A percentile compares a stretch with the other conserved stretches of the same genome.
phyloP scores from a whole-genome alignment of 2,329 filamentous ascomycete species.

The Chrysoporthe cubensis region DNA sequence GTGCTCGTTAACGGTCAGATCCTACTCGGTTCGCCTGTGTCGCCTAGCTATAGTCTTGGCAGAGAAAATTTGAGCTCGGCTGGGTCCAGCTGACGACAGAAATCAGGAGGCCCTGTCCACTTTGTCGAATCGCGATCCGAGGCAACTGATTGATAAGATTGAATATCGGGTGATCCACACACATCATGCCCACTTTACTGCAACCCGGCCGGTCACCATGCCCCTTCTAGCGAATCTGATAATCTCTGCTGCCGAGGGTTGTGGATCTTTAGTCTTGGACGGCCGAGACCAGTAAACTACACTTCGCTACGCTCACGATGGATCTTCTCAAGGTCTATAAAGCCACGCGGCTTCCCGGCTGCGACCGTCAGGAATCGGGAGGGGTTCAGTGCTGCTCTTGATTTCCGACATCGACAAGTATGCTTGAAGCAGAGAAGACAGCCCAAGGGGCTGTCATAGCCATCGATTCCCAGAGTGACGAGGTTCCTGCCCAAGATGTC shows the following conservation, averaged over 20 bases:
- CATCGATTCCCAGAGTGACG: slow-evolving; percentile 10
- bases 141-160: slow-evolving; percentile 23
- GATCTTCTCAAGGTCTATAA: neutral
- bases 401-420: neutral
- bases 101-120: neutral
- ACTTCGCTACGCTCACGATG: neutral
- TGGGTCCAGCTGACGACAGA: neutral
- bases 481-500: neutral
- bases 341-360: neutral
- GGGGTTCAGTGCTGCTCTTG: neutral
- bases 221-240: neutral
- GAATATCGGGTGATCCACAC: neutral
- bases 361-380: neutral
- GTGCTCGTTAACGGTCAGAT: too few relatives aligned
- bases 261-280: neutral
- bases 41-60: slow-evolving; percentile 7
- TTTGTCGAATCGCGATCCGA: neutral
- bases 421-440: slow-evolving; percentile 15
- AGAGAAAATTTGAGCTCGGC: slow-evolving; percentile 6
- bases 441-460: slow-evolving; percentile 4
- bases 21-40: neutral
- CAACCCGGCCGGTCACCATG: neutral
- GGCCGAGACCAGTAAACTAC: neutral
- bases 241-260: neutral
- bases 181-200: neutral